Evolutionary conservation across 2,329 filamentous ascomycete species (phyloP).

Genomic region (Epichloe scottii): DNA sequence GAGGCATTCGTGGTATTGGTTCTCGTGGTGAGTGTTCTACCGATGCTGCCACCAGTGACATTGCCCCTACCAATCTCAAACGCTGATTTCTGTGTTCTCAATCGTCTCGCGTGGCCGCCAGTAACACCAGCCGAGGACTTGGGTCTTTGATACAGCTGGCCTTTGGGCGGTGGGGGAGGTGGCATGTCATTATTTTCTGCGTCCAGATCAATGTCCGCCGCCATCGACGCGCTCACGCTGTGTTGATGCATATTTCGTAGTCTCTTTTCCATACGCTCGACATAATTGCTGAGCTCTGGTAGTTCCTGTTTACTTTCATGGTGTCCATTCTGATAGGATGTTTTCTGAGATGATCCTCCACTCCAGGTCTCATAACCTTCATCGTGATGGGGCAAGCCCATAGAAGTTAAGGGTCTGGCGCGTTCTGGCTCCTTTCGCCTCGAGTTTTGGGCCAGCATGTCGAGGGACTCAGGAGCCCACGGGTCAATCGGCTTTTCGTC

Average conservation of each 20-base stretch:
- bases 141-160: constrained; percentile 36
- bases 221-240: constrained; percentile 25
- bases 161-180: constrained; percentile 51
- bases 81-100: constrained; percentile 59
- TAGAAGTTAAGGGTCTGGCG: constrained; percentile 52
- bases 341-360: constrained; percentile 38
- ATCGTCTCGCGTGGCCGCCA: constrained; percentile 28
- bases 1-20: constrained; percentile 74
- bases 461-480: constrained; percentile 88
- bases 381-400: constrained; percentile 53
- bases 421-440: constrained; percentile 15
- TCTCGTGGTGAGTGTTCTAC: constrained; percentile 76
- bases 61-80: constrained; percentile 54
- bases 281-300: constrained; percentile 72
- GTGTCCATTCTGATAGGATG: constrained; percentile 27
- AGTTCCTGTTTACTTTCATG: constrained; percentile 40
- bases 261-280: constrained; percentile 81
- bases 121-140: constrained; percentile 44
- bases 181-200: constrained; percentile 35
- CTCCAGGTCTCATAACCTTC: constrained; percentile 49
- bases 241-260: constrained; percentile 59
- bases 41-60: constrained; percentile 34
- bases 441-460: constrained; percentile 29
- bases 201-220: constrained; percentile 6
- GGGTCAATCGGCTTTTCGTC: constrained; percentile 49